These are phyloP conservation scores for Leccinum barrowsii DNA, from an alignment of 768 basidiomycete species.

Conservation along the genomic window DNA sequence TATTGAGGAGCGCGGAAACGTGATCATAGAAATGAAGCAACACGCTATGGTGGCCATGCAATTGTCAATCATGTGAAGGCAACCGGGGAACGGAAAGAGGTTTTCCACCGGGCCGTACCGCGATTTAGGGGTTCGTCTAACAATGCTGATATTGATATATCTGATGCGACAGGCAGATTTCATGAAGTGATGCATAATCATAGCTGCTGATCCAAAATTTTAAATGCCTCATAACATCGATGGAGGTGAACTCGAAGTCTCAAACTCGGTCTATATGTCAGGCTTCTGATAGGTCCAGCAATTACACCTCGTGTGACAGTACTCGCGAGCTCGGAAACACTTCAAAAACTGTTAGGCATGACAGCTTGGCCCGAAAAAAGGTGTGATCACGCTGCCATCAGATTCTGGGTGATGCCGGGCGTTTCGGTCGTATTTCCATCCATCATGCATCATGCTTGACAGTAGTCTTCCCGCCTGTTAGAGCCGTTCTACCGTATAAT, in stretches of 20 bases:
- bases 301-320: neutral
- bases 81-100: no score
- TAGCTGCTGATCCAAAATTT: no score
- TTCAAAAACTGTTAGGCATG: neutral
- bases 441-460: neutral
- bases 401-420: neutral
- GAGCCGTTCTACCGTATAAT: neutral
- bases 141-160: no score
- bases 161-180: no score
- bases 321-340: neutral
- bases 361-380: neutral
- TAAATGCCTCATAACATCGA: no score
- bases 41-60: no score
- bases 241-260: neutral
- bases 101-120: no score
- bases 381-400: neutral
- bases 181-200: no score
- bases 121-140: no score
- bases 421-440: neutral
- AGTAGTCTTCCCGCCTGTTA: neutral
- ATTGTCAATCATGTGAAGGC: no score
- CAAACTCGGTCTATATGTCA: neutral
- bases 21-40: no score
- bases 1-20: no score
- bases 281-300: neutral